Percentiles rank a stretch among this genome's conserved stretches.
phyloP scores from a whole-genome alignment of 257 asterid species.

The Parsonsia alboflavescens region DNA sequence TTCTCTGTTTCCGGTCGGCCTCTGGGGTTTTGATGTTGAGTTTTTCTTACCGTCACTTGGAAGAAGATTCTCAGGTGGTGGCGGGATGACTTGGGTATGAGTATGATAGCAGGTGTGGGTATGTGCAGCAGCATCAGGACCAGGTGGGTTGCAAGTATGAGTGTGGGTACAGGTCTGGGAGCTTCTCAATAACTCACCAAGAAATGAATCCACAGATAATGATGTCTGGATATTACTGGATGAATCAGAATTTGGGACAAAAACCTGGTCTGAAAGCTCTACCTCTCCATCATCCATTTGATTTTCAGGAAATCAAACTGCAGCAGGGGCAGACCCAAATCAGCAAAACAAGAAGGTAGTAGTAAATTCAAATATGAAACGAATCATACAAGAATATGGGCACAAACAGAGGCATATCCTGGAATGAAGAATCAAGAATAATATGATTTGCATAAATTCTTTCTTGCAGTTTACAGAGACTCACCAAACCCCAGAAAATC shows the following conservation, averaged over 20 bases:
- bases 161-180: conserved; percentile 56
- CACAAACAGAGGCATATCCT: background rate
- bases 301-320: background rate
- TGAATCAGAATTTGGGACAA: conserved; percentile 29
- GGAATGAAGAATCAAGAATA: background rate
- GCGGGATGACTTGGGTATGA: conserved; percentile 45
- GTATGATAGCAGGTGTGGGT: conserved; percentile 71
- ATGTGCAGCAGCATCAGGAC: conserved; percentile 43
- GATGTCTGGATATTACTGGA: conserved; percentile 32
- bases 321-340: background rate
- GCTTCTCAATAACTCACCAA: conserved; percentile 35
- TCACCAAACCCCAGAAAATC: background rate
- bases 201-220: conserved; percentile 33
- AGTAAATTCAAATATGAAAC: background rate
- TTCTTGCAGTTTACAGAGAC: background rate
- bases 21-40: conserved; percentile 21
- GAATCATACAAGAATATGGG: background rate
- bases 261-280: conserved; percentile 24
- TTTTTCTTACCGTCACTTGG: conserved; percentile 3
- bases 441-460: background rate
- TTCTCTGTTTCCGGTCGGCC: conserved; percentile 48
- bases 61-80: conserved; percentile 15
- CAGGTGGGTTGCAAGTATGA: conserved; percentile 65
- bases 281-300: conserved; percentile 38
- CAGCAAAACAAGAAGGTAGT: background rate